Base-by-base conservation (phyloP, 768 basidiomycete species). In the Russula compacta region DNA sequence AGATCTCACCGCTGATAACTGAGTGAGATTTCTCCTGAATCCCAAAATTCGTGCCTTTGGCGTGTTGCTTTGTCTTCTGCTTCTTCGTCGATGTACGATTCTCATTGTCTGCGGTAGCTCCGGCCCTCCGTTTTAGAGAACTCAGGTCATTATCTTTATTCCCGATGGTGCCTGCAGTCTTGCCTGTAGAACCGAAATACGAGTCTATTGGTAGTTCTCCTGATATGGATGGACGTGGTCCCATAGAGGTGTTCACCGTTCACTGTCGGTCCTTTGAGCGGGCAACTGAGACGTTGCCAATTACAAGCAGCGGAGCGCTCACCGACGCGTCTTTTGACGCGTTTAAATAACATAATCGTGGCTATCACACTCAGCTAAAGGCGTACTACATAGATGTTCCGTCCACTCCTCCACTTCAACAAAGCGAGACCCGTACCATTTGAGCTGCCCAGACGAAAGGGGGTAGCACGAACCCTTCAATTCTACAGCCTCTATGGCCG, bases 131-230 rank as follows among this genome's bases (percentile, higher is more conserved):
- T 42, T 63, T 63, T 12, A 47, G n/a, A 4, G 61, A 54, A 7
- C 52, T 3, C 24, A 29, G 24, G 24, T 3, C 46, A 17, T 49
- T 58, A 11, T 47, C 61, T 54, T 54, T 63, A n/a, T 39, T 57
- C 50, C 50, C 17, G 15, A 14, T 33, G 29, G 17, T 6, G 15
- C 55, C 60, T 14, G n/a, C 29, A 21, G 51, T 19, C 32, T 24
- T 39, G 42, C 51, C 32, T 33, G 43, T 10, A 8, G 44, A 47
- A 10, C 35, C 36, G 17, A 63, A 63, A 43, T 58, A 63, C 7
- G 61, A 58, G 17, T 58, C 52, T 35, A 63, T 53, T 32, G 61
- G 61, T 14, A 63, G 39, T 46, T 63, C 56, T 17, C 61, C 61
- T 48, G 61, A 53, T 53, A 63, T 42, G 11, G 61, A 63, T 11